Evolutionary conservation across 805 yeast genomes (phyloP).

Genomic region (Lipomyces chichibuensis): DNA sequence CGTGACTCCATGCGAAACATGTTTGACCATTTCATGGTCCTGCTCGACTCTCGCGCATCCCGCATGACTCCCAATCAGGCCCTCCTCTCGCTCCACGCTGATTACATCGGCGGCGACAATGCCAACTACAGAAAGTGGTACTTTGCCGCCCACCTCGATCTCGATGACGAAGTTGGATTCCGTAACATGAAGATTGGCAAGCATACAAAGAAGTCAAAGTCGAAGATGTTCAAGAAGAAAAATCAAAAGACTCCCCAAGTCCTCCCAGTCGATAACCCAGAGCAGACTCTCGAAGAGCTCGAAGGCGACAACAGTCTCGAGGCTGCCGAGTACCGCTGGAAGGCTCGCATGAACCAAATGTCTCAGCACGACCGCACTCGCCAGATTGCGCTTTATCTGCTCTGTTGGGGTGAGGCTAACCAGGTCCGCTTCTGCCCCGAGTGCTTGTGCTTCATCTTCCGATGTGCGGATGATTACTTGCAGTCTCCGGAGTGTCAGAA

Average conservation of each 20-base stretch:
- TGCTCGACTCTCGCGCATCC: conserved; percentile 84
- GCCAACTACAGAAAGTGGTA: conserved; percentile 92
- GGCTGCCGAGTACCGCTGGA: conserved; percentile 86
- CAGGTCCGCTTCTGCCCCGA: conserved; percentile 91
- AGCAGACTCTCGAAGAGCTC: conserved; percentile 64
- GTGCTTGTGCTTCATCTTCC: conserved; percentile 89
- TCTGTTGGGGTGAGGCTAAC: conserved; percentile 79
- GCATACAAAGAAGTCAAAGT: conserved; percentile 53
- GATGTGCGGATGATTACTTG: conserved; percentile 90
- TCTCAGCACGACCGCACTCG: conserved; percentile 61
- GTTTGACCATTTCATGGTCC: conserved; percentile 76
- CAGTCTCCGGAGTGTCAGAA: conserved; percentile 89
- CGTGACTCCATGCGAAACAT: conserved; percentile 74
- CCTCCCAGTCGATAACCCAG: conserved; percentile 55
- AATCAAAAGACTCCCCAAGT: conserved; percentile 48
- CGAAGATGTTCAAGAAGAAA: conserved; percentile 42
- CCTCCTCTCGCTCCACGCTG: conserved; percentile 75
- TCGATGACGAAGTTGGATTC: conserved; percentile 70
- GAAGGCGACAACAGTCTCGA: conserved; percentile 68
- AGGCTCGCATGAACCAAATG: conserved; percentile 58
- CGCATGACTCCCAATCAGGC: conserved; percentile 75
- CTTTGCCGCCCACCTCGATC: conserved; percentile 78
- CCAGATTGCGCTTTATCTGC: conserved; percentile 64
- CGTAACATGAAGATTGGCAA: conserved; percentile 59
- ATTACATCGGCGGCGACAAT: conserved; percentile 87